Percentiles rank a stretch among this genome's conserved stretches.
These are phyloP conservation scores for Coix lacrymajobi DNA, from an alignment of 176 grass and related monocot genomes.

Conservation along the genomic window DNA sequence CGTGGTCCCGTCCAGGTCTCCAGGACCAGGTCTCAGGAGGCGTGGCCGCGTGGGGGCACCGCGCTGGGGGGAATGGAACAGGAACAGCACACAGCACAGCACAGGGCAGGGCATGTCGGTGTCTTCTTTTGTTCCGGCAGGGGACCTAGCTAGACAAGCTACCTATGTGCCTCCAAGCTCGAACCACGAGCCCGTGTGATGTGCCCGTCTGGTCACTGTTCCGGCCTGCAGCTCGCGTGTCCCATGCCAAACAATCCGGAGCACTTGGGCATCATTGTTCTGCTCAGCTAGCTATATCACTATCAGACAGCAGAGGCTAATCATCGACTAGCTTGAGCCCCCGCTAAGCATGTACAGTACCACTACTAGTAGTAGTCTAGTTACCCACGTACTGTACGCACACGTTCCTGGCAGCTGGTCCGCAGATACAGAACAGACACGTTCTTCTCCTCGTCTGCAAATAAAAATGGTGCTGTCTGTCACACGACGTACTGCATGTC, in stretches of 20 bases:
- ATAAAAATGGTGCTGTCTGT: not conserved
- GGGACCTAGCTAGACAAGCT: not conserved
- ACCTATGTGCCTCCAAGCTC: not conserved
- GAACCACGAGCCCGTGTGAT: not conserved
- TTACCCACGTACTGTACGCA: no score
- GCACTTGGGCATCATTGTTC: not conserved
- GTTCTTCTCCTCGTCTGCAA: not conserved
- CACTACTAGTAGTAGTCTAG: no score
- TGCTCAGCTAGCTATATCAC: not conserved
- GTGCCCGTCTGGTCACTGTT: slow-evolving; percentile 7
- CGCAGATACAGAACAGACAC: no score
- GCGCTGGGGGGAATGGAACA: not conserved
- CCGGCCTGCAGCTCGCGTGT: not conserved
- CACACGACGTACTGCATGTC: not conserved
- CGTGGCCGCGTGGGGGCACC: not conserved
- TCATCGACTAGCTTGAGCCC: not conserved
- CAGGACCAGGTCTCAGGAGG: not conserved
- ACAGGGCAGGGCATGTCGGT: slow-evolving; percentile 2
- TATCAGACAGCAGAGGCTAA: not conserved
- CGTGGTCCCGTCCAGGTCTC: not conserved
- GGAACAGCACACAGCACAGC: no score
- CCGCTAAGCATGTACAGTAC: not conserved
- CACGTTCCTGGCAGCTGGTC: not conserved
- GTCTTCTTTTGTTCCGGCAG: slow-evolving; percentile 32
- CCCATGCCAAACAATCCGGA: slow-evolving; percentile 1